Base-by-base conservation (phyloP, 805 yeast species). In the Hanseniaspora nectarophila region DNA sequence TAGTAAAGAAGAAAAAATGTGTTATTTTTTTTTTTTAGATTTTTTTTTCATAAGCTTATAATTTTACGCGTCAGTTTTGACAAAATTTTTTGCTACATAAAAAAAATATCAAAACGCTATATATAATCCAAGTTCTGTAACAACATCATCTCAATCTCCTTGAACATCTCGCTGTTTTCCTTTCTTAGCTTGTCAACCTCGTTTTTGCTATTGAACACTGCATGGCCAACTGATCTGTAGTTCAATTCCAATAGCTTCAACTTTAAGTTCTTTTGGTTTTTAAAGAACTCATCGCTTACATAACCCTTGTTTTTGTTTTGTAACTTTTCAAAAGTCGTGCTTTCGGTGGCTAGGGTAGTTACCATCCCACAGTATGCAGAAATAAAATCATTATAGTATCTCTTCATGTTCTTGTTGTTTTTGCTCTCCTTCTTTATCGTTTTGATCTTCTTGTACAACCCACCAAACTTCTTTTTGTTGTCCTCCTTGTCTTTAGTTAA, bases 121-220 rank as follows among this genome's bases (percentile, higher is more conserved):
- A 32, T 10, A 32, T 20, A 23, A n/a, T 31, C 48, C 23, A 35
- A 32, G 23, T 26, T 45, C 32, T 56, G 55, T 12, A 42, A 48
- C 18, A 55, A 50, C 28, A 54, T 51, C 29, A 37, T n/a, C 23
- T 54, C 54, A 32, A 51, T 55, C 2, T 54, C 45, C 5, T 48
- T 49, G 5, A 55, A 46, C 29, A 55, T 54, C 24, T 49, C 39
- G 43, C 34, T 43, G 16, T 54, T 55, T 15, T 47, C 50, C 49
- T 39, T 43, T 13, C 53, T 46, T 21, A 54, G 34, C n/a, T 43
- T 54, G 29, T 47, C 54, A 7, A 32, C 54, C n/a, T 47, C 53
- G 18, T 32, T 48, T 37, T 54, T 54, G 35, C 50, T 54, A 26
- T 45, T 37, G 26, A 46, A 46, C 32, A 46, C 31, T 7, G 26